Conservation (phyloP, 805 yeast species). For the Jamesozyma hellenica region DNA sequence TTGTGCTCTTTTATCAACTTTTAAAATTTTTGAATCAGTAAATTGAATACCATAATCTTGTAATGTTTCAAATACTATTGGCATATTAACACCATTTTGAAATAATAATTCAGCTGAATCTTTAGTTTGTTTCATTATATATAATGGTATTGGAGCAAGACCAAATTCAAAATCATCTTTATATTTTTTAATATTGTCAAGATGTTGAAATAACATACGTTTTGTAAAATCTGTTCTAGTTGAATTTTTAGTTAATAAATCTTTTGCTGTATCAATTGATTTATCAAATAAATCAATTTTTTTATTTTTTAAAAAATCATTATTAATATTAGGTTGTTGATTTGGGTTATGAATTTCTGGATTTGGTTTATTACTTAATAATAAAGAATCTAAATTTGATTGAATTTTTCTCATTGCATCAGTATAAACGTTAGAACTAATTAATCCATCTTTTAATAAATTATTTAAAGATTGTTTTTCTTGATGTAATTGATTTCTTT, state of each 20-base stretch:
- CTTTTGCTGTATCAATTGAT: constrained; percentile 16
- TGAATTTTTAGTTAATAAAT: constrained; percentile 10
- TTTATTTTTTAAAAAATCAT: background rate
- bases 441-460: constrained; percentile 9
- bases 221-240: constrained; percentile 15
- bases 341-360: constrained; percentile 3
- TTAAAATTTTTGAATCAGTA: constrained; percentile 8
- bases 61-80: constrained; percentile 18
- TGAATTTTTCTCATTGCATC: constrained; percentile 8
- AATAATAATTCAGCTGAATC: constrained; percentile 21
- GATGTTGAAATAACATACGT: constrained; percentile 9
- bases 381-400: constrained; percentile 9
- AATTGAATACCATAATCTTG: constrained; percentile 23
- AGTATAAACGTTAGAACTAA: constrained; percentile 7
- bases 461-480: constrained; percentile 11
- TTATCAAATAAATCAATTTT: constrained; percentile 10
- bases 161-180: constrained; percentile 14
- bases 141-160: constrained; percentile 2
- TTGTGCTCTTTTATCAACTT: constrained; percentile 17
- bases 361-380: background rate
- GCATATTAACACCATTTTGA: constrained; percentile 25
- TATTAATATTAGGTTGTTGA: background rate
- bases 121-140: constrained; percentile 8
- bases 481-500: constrained; percentile 13
- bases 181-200: constrained; percentile 12